Conservation (phyloP, 1,139 yeast genomes). For the Debaryomyces coudertii region DNA sequence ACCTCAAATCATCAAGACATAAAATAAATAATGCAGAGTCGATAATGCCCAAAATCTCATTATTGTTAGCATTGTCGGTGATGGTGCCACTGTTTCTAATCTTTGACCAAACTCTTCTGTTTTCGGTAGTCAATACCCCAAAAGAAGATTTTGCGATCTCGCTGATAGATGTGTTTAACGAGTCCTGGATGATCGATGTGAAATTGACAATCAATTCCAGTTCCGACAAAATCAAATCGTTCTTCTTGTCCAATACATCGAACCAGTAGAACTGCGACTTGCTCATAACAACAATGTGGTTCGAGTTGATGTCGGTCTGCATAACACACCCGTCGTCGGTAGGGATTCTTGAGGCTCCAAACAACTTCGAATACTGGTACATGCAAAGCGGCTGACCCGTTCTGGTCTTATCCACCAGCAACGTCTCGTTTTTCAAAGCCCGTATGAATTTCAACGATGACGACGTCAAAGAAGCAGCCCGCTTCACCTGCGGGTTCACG, state of each 20-base stretch:
- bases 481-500: constrained; percentile 66
- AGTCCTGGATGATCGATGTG: constrained; percentile 74
- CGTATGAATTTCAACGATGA: constrained; percentile 78
- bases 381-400: constrained; percentile 74
- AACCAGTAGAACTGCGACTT: constrained; percentile 93
- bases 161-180: constrained; percentile 57
- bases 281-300: constrained; percentile 81
- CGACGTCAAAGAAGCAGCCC: constrained; percentile 81
- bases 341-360: constrained; percentile 87
- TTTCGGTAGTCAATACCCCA: constrained; percentile 88
- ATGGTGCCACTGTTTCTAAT: constrained; percentile 57
- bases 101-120: constrained; percentile 82
- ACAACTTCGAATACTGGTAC: constrained; percentile 85
- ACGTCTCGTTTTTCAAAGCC: constrained; percentile 73
- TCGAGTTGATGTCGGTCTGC: constrained; percentile 76
- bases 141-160: constrained; percentile 82
- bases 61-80: constrained; percentile 50
- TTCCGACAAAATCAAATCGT: constrained; percentile 71
- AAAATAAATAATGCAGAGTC: constrained; percentile 82
- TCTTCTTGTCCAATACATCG: constrained; percentile 76
- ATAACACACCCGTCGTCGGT: constrained; percentile 77
- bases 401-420: constrained; percentile 71
- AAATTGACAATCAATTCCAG: constrained; percentile 76
- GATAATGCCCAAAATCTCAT: constrained; percentile 70
- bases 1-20: constrained; percentile 77